Evolutionary conservation across 1,284 basidiomycete species (phyloP), one percentile per base, ranked within the genome.

Genomic region (Apiotrichum brassicae): DNA sequence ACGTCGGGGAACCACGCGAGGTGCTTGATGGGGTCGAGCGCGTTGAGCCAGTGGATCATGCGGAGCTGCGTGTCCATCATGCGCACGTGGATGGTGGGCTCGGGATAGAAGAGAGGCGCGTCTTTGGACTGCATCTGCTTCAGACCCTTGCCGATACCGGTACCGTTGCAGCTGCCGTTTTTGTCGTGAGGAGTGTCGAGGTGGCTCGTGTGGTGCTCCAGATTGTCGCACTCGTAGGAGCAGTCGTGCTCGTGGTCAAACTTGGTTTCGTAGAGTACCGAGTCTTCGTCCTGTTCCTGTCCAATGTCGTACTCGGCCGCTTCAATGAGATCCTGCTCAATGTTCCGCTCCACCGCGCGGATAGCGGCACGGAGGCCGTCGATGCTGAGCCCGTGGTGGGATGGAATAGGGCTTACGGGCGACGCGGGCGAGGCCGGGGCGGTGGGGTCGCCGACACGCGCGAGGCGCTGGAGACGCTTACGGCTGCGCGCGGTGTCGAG

Each of bases 1-100:
- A 65, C 57, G 22, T 66, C 60, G 12, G 70, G 69, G 51, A 65
- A 66, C 65, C 65, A 72, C 30, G 59, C 60, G n/a, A 68, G 40
- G 50, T 62, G 56, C 40, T 69, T 68, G 20, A 48, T 43, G n/a
- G 61, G 46, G 14, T 59, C 53, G 45, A 70, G 54, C 6, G 54
- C 46, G 46, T 66, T 67, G 23, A 72, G 58, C 62, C 66, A 68
- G 26, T 54, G 23, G 13, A 60, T 56, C 64, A 72, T 70, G 25
- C 64, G 48, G 20, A 58, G 42, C 51, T 72, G 70, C 24, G 49
- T 50, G 23, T 63, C 61, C 14, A 57, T 66, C 47, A 68, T 46
- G 23, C 52, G 38, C 9, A 64, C 51, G 38, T 62, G 55, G 36
- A 62, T 49, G n/a, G 48, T 55, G 12, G 50, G 48, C 32, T 57